Conservation (phyloP, 176 grass and related monocot species). For the Bonia amplexicaulis region DNA sequence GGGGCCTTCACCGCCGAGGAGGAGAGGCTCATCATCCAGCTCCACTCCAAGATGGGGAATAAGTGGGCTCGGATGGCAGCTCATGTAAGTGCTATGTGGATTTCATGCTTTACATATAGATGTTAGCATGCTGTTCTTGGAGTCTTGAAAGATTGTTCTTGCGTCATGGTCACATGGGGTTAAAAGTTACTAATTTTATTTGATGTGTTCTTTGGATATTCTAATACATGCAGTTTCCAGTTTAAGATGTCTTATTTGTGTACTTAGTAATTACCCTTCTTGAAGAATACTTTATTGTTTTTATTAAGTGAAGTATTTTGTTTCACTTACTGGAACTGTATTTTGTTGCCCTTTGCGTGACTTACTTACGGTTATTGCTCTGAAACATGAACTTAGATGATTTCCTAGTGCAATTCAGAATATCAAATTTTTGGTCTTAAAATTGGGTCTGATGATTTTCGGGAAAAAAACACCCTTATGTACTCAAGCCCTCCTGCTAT, state of each 20-base stretch:
- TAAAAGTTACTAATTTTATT: background rate
- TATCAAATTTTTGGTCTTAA: background rate
- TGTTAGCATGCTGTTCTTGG: slow-evolving; percentile 3
- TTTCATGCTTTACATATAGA: slow-evolving; percentile 1
- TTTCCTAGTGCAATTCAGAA: background rate
- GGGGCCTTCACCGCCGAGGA: slow-evolving; percentile 72
- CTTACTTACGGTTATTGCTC: background rate
- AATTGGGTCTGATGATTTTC: background rate
- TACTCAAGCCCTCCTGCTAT: background rate
- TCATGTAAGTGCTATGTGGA: slow-evolving; percentile 48
- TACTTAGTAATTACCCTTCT: background rate
- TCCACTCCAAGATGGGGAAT: slow-evolving; percentile 78
- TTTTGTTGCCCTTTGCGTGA: background rate
- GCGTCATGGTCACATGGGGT: background rate
- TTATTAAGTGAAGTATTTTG: background rate
- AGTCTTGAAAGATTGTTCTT: background rate
- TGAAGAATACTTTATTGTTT: background rate
- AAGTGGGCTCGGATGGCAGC: slow-evolving; percentile 92
- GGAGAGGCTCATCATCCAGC: slow-evolving; percentile 74
- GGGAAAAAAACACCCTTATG: background rate
- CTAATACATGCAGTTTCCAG: background rate
- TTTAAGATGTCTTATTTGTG: background rate
- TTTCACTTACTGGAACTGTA: background rate
- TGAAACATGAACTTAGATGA: background rate
- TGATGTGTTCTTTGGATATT: background rate